Percentiles rank a stretch among this genome's conserved stretches.
Conservation (phyloP, 805 yeast genomes). For the Ogataea nitratoaversa region DNA sequence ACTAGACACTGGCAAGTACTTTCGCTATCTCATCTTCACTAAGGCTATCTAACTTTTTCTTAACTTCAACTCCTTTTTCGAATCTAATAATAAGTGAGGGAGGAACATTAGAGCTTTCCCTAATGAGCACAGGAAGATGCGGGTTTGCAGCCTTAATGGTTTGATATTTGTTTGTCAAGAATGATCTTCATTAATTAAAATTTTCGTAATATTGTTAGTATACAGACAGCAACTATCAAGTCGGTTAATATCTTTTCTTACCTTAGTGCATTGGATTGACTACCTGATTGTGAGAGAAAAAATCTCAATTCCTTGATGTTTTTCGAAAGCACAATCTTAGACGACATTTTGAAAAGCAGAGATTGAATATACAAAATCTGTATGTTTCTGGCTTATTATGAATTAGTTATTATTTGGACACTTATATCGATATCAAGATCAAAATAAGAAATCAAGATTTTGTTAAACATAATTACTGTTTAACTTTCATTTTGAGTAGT, state of each 20-base stretch:
- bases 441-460: too few species aligned
- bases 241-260: too few species aligned
- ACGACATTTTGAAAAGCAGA: slow-evolving; percentile 13
- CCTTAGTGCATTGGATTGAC: slow-evolving; percentile 62
- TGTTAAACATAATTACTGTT: too few species aligned
- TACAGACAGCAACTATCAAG: too few species aligned
- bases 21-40: slow-evolving; percentile 41
- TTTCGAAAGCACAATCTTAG: slow-evolving; percentile 33
- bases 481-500: too few species aligned
- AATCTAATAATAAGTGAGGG: slow-evolving; percentile 76
- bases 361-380: too few species aligned
- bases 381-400: too few species aligned
- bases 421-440: too few species aligned
- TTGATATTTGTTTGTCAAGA: slow-evolving; percentile 62
- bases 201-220: slow-evolving; percentile 1
- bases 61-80: slow-evolving; percentile 49
- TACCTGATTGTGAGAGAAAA: slow-evolving; percentile 77
- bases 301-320: slow-evolving; percentile 77
- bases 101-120: slow-evolving; percentile 70
- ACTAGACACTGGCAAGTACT: slow-evolving; percentile 23
- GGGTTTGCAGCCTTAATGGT: slow-evolving; percentile 60
- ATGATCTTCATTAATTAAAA: slow-evolving; percentile 40
- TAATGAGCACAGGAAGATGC: slow-evolving; percentile 65
- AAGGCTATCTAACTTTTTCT: slow-evolving; percentile 45
- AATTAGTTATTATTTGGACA: too few species aligned